These are phyloP conservation scores for Bipolaris zeicola DNA, from an alignment of 2,329 filamentous ascomycete species.

Conservation along the genomic window DNA sequence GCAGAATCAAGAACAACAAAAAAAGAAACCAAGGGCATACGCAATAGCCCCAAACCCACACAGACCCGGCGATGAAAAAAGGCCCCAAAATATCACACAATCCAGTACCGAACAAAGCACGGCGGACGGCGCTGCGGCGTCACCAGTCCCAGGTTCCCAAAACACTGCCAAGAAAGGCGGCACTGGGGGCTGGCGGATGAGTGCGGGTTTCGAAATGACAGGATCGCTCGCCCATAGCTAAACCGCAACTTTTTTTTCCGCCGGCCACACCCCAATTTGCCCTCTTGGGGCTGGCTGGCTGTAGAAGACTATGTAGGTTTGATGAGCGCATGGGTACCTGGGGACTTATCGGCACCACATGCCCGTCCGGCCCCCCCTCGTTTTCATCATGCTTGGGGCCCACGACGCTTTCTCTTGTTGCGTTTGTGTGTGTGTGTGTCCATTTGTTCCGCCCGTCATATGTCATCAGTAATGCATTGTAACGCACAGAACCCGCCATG, in stretches of 20 bases:
- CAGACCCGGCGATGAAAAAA: too few species aligned
- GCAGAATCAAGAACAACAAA: too few species aligned
- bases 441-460: constrained; percentile 4
- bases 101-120: constrained; percentile 28
- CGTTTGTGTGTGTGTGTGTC: neutral
- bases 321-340: constrained; percentile 44
- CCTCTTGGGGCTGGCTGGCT: too few species aligned
- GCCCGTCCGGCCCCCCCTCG: constrained; percentile 15
- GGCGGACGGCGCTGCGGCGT: neutral
- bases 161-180: constrained; percentile 39
- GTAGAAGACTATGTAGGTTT: constrained; percentile 31
- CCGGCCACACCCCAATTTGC: constrained; percentile 14
- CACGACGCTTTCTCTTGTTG: neutral
- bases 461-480: constrained; percentile 19
- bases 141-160: constrained; percentile 33
- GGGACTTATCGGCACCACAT: constrained; percentile 34
- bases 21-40: constrained; percentile 12
- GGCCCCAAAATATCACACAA: neutral
- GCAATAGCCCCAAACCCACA: constrained; percentile 29
- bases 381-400: constrained; percentile 14
- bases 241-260: constrained; percentile 35
- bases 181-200: constrained; percentile 27
- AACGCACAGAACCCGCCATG: constrained; percentile 11
- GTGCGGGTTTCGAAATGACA: constrained; percentile 42
- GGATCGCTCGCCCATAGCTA: constrained; percentile 32